Base-by-base conservation (phyloP, 176 grass and related monocot species). In the Oryza australiensis region DNA sequence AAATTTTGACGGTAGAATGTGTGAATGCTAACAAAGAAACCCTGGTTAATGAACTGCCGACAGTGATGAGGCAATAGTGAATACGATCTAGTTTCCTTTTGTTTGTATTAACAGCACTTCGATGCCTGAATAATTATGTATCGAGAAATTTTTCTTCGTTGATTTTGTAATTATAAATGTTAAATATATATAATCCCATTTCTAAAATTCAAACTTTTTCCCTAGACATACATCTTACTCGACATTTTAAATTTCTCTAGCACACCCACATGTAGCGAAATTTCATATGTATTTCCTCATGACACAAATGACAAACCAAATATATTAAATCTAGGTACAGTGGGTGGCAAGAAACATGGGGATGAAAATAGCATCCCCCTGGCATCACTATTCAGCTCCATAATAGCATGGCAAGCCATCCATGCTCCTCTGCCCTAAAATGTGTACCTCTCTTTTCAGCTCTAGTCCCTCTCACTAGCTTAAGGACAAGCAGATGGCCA, bases 391-490 rank as follows among this genome's bases (percentile, higher is more conserved):
- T 80, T 84, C 10, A 49, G 48, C 76, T 53, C 66, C 62, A 87
- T 80, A 57, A 75, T 77, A 66, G 34, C 63, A 75, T 70, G 41
- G 70, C 76, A 79, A 82, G 59, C 57, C 85, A 74, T 62, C 45
- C 85, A 84, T 88, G 82, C 69, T 80, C 27, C 63, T 43, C 69
- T 70, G 76, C 48, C 82, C 76, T 59, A 46, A 87, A 87, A 77
- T 53, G 22, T 43, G 66, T 86, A 78, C 76, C 83, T 86, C 78
- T 86, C 83, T 33, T 77, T 66, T 66, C n/a, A 84, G 87, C 89
- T 87, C 84, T 45, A 62, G 92, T 90, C 92, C 80, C 84, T 84
- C 85, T 94, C 84, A 77, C 23, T 59, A 72, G 86, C 57, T 83
- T 40, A 18, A 72, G 77, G 85, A 83, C 76, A 82, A 77, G 86